These are phyloP conservation scores for Alternaria gansuensis DNA, from an alignment of 2,329 filamentous ascomycete genomes.

Conservation along the genomic window DNA sequence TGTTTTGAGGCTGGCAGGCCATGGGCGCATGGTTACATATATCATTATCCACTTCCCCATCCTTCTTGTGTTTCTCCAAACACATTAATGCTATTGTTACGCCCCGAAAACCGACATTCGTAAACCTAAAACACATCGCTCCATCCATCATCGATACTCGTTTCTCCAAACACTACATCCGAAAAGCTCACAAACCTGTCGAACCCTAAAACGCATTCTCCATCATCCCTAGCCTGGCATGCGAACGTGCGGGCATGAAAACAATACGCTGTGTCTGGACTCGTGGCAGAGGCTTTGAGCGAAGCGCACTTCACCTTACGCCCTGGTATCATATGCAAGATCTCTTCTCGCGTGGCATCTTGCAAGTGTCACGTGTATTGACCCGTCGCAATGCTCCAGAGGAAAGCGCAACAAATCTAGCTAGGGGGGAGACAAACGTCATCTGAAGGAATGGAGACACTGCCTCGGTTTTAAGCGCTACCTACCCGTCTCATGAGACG, in stretches of 20 bases:
- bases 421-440: too few species aligned
- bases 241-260: slow-evolving; percentile 63
- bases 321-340: too few species aligned
- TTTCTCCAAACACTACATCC: background rate
- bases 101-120: background rate
- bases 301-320: too few species aligned
- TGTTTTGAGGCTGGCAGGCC: background rate
- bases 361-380: too few species aligned
- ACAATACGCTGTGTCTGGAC: slow-evolving; percentile 61
- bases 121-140: background rate
- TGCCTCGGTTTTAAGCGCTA: too few species aligned
- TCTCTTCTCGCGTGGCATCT: too few species aligned
- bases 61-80: background rate
- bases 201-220: slow-evolving; percentile 37
- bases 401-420: too few species aligned
- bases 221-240: slow-evolving; percentile 36
- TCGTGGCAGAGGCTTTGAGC: too few species aligned
- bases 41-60: background rate
- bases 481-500: too few species aligned
- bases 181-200: slow-evolving; percentile 13
- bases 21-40: background rate
- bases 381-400: too few species aligned
- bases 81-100: background rate
- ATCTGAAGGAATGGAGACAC: too few species aligned
- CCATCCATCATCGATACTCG: background rate